Evolutionary conservation across 192 early-diverging fungal genomes (phyloP), one percentile per base, ranked within the genome.

Genomic region (Haplosporangium gracile): DNA sequence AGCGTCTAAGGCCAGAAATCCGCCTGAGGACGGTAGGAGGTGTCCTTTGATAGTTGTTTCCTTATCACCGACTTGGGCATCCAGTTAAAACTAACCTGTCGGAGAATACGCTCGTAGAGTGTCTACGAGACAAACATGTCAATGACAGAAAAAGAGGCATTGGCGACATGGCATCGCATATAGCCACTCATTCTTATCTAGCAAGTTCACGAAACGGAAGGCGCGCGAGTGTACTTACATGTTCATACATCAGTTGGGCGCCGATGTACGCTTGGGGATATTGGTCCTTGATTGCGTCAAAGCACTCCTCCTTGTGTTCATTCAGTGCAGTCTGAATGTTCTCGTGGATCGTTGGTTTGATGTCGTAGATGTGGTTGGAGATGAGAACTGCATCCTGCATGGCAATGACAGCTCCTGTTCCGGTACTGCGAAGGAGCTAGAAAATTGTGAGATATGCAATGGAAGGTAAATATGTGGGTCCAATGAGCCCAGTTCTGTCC

Each of bases 81-180:
- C 45, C 36, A 80, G 63, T 80, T 72, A 63, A 80, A 57, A 2
- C 75, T 63, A 20, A 80, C n/a, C 20, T 80, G 60, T 1, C 79
- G 47, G 6, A 74, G 8, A 18, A 80, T 22, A 7, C 79, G 72
- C 32, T 80, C 72, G 32, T 24, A 32, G 13, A 53, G 49, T 26
- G 32, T 49, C 79, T 80, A 74, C 4, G 11, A 13, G 9, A 13
- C 13, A 45, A 34, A 57, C 22, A 26, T 18, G 18, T 45, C 43
- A 45, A 45, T 45, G 36, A 9, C 38, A 34, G 68, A 34, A 6
- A 63, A 29, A 57, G 22, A 24, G 8, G 55, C 0, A 60, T 45
- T 45, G 13, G 10, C 43, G n/a, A 26, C 22, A 26, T 10, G 16
- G 16, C 0, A 60, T 60, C 2, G 5, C 11, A 13, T 60, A 60